These are phyloP conservation scores for Xylariaceae sp. DNA, from an alignment of 2,329 filamentous ascomycete genomes.

Conservation along the genomic window DNA sequence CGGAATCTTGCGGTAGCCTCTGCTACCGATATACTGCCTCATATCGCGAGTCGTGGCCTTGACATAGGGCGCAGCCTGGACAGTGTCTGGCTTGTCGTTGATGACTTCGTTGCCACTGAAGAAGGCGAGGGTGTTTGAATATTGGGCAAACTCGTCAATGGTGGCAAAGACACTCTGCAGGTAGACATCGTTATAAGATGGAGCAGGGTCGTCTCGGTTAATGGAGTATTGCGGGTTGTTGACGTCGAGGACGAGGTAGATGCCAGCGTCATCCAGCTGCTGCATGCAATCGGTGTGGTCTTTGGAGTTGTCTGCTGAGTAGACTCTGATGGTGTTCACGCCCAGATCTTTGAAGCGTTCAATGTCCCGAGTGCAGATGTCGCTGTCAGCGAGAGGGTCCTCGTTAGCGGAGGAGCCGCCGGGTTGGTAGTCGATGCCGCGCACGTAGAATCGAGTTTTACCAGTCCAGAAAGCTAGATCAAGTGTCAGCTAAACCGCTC, in stretches of 20 bases:
- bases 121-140: constrained; percentile 83
- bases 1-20: constrained; percentile 62
- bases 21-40: constrained; percentile 62
- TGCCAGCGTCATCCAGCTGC: constrained; percentile 73
- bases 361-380: constrained; percentile 74
- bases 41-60: constrained; percentile 78
- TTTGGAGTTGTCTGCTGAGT: constrained; percentile 82
- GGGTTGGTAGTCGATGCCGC: constrained; percentile 61
- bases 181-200: constrained; percentile 84
- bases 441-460: constrained; percentile 53
- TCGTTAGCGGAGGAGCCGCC: constrained; percentile 50
- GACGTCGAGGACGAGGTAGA: constrained; percentile 88
- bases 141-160: constrained; percentile 76
- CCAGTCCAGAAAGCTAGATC: constrained; percentile 52
- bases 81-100: constrained; percentile 62
- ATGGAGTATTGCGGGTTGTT: constrained; percentile 87
- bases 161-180: constrained; percentile 83
- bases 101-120: constrained; percentile 81
- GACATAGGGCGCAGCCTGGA: constrained; percentile 65
- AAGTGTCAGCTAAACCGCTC: too few species aligned
- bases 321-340: constrained; percentile 88
- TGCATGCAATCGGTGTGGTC: constrained; percentile 85
- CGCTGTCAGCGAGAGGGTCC: constrained; percentile 74
- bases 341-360: constrained; percentile 78
- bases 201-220: constrained; percentile 68